Evolutionary conservation across 2,329 filamentous ascomycete genomes (phyloP), one percentile per base, ranked within the genome.

Genomic region (Laburnicola sp.): DNA sequence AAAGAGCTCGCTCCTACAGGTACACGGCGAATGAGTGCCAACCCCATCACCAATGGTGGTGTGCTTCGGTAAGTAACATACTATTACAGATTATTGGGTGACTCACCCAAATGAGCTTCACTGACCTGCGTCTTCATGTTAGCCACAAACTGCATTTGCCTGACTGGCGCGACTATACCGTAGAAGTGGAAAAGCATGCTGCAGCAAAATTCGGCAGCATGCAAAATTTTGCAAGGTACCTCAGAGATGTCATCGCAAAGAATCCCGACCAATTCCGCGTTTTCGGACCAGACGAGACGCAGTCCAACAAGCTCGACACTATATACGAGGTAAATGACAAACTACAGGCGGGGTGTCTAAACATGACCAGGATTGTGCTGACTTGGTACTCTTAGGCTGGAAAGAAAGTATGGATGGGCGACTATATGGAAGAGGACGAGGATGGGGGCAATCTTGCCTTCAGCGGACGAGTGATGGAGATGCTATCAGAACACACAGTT

Each of bases 331-430:
- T 45, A 45, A 4, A 34, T 30, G 6, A 6, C 6, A 30, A 10
- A 10, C 10, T 6, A 6, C 10, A 10, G 11, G 37, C 9, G 5
- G 9, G n/a, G 23, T 21, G 3, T 8, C 16, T 27, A 2, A 4
- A 36, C 10, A 10, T 34, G 2, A 16, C 16, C 10, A 26, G 27
- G 22, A 43, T 25, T 39, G 21, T 9, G 16, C 43, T 45, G 23
- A 45, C n/a, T 16, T 16, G 2, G 2, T 11, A 30, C 21, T 6
- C 16, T 11, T 11, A 45, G 43, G 86, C 82, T 1, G 85, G 85
- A 4, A 88, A 90, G 80, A 91, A 91, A 73, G 87, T 89, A 3
- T 91, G 88, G 88, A 78, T 91, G 76, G 88, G 83, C 4, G 87
- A 89, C 43, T 89, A 88, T 69, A 88, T 91, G 55, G 85, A 88